Evolutionary conservation across 148 eudicot genomes (phyloP).

Genomic region (Beta vulgaris): DNA sequence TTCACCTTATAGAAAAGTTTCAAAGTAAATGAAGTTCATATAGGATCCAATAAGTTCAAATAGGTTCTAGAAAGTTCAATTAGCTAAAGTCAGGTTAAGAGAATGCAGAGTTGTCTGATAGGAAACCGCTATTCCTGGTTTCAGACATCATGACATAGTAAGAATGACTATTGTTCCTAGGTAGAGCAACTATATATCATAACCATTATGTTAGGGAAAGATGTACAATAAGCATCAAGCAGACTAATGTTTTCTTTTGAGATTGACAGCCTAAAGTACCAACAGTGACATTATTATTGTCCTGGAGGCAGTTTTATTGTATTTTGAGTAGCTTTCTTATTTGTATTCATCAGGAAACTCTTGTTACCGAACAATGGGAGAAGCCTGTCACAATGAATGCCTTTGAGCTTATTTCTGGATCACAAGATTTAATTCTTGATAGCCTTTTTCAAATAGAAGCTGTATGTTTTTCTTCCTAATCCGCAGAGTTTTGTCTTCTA

Average conservation of each 20-base stretch:
- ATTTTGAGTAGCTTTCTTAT: neutral
- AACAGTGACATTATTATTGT: neutral
- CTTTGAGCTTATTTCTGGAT: conserved; percentile 83
- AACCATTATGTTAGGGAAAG: neutral
- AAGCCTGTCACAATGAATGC: conserved; percentile 93
- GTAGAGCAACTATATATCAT: neutral
- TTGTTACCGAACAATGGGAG: conserved; percentile 81
- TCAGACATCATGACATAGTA: too few relatives aligned
- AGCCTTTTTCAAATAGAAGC: conserved; percentile 63
- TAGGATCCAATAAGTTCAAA: too few relatives aligned
- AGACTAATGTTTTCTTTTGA: neutral
- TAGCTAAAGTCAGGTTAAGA: too few relatives aligned
- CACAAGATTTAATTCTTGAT: conserved; percentile 72
- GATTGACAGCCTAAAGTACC: neutral
- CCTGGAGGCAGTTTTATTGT: conserved; percentile 9
- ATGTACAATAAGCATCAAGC: neutral
- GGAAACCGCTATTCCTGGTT: too few relatives aligned
- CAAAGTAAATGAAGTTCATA: too few relatives aligned
- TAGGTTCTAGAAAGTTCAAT: too few relatives aligned
- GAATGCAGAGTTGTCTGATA: too few relatives aligned
- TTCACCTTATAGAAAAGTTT: too few relatives aligned
- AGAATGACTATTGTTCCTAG: too few relatives aligned
- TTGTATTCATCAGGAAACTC: conserved; percentile 50
- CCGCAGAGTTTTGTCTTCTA: neutral
- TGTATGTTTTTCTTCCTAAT: conserved; percentile 35